Evolutionary conservation across 2,329 filamentous ascomycete species (phyloP).

Genomic region (Corniculantispora saksenae): DNA sequence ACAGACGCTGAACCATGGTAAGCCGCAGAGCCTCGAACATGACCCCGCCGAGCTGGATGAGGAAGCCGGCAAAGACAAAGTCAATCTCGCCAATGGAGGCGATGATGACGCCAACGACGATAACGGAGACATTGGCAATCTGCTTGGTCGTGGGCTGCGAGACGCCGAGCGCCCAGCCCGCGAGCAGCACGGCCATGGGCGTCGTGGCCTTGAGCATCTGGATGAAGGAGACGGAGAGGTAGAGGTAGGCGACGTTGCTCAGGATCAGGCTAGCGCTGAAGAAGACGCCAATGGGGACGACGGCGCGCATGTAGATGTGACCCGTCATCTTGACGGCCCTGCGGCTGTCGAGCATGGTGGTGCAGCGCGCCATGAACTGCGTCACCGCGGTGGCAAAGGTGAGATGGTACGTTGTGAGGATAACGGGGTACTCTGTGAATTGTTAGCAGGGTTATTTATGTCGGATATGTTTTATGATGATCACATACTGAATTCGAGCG

Average conservation of each 20-base stretch:
- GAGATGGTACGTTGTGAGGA: constrained; percentile 95
- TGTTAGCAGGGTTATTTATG: background rate
- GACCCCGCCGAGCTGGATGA: constrained; percentile 78
- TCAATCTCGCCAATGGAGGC: constrained; percentile 95
- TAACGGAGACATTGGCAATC: constrained; percentile 89
- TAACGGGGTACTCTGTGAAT: constrained; percentile 64
- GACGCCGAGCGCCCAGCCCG: constrained; percentile 85
- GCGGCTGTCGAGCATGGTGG: constrained; percentile 84
- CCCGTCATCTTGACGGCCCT: constrained; percentile 98
- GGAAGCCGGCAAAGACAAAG: constrained; percentile 78
- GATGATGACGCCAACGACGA: constrained; percentile 91
- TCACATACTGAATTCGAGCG: constrained; percentile 61
- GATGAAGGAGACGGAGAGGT: constrained; percentile 94
- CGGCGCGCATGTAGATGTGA: constrained; percentile 86
- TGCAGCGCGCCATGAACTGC: constrained; percentile 88
- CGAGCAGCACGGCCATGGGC: constrained; percentile 87
- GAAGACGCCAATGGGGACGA: constrained; percentile 92
- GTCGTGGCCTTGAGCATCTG: constrained; percentile 99
- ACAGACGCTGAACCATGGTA: constrained; percentile 80
- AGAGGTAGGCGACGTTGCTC: constrained; percentile 93
- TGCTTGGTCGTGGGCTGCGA: constrained; percentile 82
- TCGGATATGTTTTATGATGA: background rate
- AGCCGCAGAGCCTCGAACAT: constrained; percentile 80
- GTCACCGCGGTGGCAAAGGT: constrained; percentile 92
- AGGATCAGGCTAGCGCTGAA: constrained; percentile 96